phyloP scores from a whole-genome alignment of 2,329 filamentous ascomycete genomes.

The Fusarium nygamai region DNA sequence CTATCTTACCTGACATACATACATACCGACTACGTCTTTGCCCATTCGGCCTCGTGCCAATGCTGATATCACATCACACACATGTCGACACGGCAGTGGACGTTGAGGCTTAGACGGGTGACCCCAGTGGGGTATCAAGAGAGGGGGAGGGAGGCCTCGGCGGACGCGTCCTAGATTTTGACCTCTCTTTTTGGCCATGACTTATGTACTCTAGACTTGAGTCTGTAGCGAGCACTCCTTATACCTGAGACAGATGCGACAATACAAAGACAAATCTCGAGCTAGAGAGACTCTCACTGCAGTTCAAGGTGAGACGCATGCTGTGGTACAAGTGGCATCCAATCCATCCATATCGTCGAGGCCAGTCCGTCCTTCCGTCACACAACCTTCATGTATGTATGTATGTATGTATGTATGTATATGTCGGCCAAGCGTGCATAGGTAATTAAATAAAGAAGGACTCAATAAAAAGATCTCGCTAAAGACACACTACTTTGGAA shows the following conservation, averaged over 20 bases:
- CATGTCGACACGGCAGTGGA: constrained; percentile 37
- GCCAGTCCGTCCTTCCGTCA: constrained; percentile 4
- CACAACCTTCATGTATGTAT: constrained; percentile 2
- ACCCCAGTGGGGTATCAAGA: constrained; percentile 31
- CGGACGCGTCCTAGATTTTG: constrained; percentile 23
- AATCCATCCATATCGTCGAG: neutral
- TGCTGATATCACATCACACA: constrained; percentile 32
- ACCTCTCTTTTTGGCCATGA: neutral
- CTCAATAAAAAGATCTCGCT: constrained; percentile 20
- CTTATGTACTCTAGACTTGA: neutral
- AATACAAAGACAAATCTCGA: neutral
- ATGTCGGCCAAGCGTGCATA: constrained; percentile 15
- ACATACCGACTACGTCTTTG: neutral
- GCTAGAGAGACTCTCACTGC: neutral
- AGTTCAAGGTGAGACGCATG: constrained; percentile 9
- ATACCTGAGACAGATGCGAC: neutral
- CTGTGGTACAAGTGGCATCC: neutral
- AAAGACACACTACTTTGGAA: constrained; percentile 1
- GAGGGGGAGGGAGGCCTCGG: constrained; percentile 34
- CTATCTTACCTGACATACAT: neutral
- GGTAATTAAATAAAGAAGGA: neutral
- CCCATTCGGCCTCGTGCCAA: constrained; percentile 19
- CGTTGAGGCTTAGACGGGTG: constrained; percentile 36
- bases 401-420: neutral
- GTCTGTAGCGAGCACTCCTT: neutral